Percentiles rank a stretch among this genome's conserved stretches.
Evolutionary conservation across 345 rosid species (phyloP).

Genomic region (Euphorbia lathyris): DNA sequence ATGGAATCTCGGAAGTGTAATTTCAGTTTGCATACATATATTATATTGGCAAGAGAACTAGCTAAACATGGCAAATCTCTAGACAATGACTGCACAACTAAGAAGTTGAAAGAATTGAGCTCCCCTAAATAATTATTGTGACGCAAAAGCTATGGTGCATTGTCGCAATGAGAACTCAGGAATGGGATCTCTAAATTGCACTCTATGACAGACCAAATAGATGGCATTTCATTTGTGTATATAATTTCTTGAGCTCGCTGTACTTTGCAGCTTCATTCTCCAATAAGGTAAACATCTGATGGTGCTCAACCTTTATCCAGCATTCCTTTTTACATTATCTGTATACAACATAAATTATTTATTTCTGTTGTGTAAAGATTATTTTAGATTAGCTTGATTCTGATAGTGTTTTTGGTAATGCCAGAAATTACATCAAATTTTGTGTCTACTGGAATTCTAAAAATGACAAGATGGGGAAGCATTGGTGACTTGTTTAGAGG

Average conservation of each 20-base stretch:
- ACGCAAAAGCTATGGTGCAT: not conserved
- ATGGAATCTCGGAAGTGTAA: slow-evolving; percentile 45
- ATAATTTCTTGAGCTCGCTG: not conserved
- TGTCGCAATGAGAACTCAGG: not conserved
- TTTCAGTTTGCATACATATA: slow-evolving; percentile 35
- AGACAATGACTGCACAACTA: slow-evolving; percentile 27
- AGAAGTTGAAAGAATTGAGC: slow-evolving; percentile 12
- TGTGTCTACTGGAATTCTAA: not conserved
- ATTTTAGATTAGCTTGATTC: not conserved
- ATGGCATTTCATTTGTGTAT: not conserved
- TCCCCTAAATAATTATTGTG: not conserved
- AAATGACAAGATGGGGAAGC: slow-evolving; percentile 4
- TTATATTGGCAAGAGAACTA: slow-evolving; percentile 43
- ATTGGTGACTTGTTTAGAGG: not conserved
- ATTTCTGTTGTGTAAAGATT: not conserved
- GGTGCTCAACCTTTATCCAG: not conserved
- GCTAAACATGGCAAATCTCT: slow-evolving; percentile 34
- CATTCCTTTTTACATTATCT: not conserved
- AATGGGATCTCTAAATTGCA: not conserved
- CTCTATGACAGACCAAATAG: not conserved
- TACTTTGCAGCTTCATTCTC: not conserved
- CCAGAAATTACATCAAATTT: not conserved
- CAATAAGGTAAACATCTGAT: slow-evolving; percentile 4
- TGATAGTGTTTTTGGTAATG: not conserved
- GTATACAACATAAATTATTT: not conserved